Percentiles rank a stretch among this genome's conserved stretches.
These are phyloP conservation scores for Lactarius akahatsu DNA, from an alignment of 768 basidiomycete genomes.

Conservation along the genomic window DNA sequence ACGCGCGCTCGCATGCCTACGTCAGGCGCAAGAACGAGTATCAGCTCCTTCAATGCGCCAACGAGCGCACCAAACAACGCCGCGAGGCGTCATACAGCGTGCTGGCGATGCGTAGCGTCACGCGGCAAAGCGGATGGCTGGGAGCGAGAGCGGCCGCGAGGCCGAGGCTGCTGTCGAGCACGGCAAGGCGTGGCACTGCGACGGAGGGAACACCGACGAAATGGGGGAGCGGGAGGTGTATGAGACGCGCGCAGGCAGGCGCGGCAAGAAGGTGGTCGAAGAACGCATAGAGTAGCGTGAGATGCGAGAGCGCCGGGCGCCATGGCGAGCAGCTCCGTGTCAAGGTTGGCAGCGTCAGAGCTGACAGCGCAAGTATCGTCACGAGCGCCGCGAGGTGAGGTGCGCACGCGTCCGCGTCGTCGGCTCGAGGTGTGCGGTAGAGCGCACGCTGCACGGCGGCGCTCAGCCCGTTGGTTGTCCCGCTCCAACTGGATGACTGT, in stretches of 20 bases:
- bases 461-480: too few species aligned
- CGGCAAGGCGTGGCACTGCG: slow-evolving; percentile 29
- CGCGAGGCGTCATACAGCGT: too few species aligned
- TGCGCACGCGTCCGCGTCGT: slow-evolving; percentile 27
- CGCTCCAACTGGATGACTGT: too few species aligned
- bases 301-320: slow-evolving; percentile 30
- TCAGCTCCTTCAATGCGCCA: too few species aligned
- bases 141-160: too few species aligned
- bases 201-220: slow-evolving; percentile 14
- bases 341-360: slow-evolving; percentile 34
- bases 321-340: slow-evolving; percentile 31
- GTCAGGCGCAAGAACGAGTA: too few species aligned
- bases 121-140: too few species aligned
- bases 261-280: slow-evolving; percentile 32
- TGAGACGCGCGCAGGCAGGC: slow-evolving; percentile 30
- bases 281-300: slow-evolving; percentile 32
- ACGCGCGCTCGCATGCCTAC: too few species aligned
- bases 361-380: slow-evolving; percentile 31
- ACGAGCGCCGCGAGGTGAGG: slow-evolving; percentile 33
- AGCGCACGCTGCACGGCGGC: slow-evolving; percentile 30
- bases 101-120: too few species aligned
- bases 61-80: too few species aligned
- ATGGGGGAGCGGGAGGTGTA: slow-evolving; percentile 14
- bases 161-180: too few species aligned
- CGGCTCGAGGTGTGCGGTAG: slow-evolving; percentile 32